phyloP scores from a whole-genome alignment of 1,139 yeast species.

The Eremothecium sinecaudum region DNA sequence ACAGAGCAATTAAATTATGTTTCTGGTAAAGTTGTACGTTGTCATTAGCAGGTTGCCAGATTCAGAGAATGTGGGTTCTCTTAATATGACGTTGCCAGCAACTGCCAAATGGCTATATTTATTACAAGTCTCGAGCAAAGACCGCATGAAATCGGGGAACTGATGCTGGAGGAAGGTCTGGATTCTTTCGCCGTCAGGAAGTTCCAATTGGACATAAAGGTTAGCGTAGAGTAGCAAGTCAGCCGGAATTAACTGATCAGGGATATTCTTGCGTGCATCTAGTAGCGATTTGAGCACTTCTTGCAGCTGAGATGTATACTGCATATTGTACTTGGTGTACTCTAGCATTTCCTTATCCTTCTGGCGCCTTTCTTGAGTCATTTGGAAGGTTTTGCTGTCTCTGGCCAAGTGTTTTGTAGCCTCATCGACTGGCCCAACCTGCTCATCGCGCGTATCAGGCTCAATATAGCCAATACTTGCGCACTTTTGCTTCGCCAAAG shows the following conservation, averaged over 20 bases:
- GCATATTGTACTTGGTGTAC: constrained; percentile 44
- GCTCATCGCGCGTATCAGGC: constrained; percentile 13
- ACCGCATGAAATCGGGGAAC: constrained; percentile 6
- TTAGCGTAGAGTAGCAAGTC: constrained; percentile 22
- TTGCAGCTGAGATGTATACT: constrained; percentile 14
- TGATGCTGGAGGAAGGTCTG: constrained; percentile 12
- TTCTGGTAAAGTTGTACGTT: constrained; percentile 2
- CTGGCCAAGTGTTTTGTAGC: constrained; percentile 21
- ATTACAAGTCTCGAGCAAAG: constrained; percentile 1
- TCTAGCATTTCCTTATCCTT: constrained; percentile 33
- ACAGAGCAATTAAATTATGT: too few relatives aligned
- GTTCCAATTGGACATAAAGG: constrained; percentile 20
- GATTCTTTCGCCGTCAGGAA: constrained; percentile 21
- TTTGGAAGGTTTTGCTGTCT: constrained; percentile 21
- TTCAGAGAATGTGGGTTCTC: constrained; percentile 10
- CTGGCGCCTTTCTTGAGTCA: constrained; percentile 13
- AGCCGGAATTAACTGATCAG: constrained; percentile 9
- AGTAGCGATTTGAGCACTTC: constrained; percentile 18
- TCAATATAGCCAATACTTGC: constrained; percentile 23
- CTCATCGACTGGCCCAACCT: constrained; percentile 11
- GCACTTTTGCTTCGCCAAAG: constrained; percentile 41
- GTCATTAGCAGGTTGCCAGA: constrained; percentile 9
- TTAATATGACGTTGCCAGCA: neutral
- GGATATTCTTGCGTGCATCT: constrained; percentile 11
- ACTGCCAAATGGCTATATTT: neutral